Conservation (phyloP, 2,329 filamentous ascomycete species). For the Arthrobotrys sinensis region DNA sequence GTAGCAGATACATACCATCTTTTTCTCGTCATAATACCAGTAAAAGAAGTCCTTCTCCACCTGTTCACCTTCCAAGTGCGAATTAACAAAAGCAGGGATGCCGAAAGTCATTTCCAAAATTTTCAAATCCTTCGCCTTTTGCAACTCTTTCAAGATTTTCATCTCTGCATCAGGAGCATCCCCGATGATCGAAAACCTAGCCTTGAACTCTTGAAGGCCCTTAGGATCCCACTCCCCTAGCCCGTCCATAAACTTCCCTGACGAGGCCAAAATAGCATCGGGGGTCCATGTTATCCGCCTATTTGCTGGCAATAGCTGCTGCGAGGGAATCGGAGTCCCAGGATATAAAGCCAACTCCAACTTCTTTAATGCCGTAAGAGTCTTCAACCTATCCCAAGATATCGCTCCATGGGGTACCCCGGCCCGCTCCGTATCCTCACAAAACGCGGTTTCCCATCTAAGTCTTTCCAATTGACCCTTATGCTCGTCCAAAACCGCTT, state of each 20-base stretch:
- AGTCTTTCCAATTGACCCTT: slow-evolving; percentile 24
- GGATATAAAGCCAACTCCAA: slow-evolving; percentile 24
- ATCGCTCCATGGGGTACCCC: neutral
- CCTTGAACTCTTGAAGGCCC: slow-evolving; percentile 22
- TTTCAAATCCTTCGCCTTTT: slow-evolving; percentile 29
- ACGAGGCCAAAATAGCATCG: neutral
- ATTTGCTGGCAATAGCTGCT: neutral
- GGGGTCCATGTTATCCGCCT: neutral
- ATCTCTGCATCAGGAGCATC: neutral
- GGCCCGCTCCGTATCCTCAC: neutral
- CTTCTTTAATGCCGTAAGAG: slow-evolving; percentile 5
- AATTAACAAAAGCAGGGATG: neutral
- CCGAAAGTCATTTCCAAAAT: slow-evolving; percentile 38
- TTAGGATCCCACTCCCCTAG: slow-evolving; percentile 24
- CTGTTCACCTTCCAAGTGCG: no score
- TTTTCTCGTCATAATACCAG: slow-evolving; percentile 40
- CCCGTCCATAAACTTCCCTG: neutral
- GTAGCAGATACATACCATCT: slow-evolving; percentile 36
- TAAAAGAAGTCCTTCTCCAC: neutral
- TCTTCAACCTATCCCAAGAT: neutral
- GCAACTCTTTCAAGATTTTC: neutral
- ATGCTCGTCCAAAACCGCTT: slow-evolving; percentile 19
- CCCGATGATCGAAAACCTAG: slow-evolving; percentile 29
- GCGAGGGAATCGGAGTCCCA: neutral
- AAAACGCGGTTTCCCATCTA: slow-evolving; percentile 12